Base-by-base conservation (phyloP, 2,329 filamentous ascomycete genomes). In the Aureobasidium zeae region DNA sequence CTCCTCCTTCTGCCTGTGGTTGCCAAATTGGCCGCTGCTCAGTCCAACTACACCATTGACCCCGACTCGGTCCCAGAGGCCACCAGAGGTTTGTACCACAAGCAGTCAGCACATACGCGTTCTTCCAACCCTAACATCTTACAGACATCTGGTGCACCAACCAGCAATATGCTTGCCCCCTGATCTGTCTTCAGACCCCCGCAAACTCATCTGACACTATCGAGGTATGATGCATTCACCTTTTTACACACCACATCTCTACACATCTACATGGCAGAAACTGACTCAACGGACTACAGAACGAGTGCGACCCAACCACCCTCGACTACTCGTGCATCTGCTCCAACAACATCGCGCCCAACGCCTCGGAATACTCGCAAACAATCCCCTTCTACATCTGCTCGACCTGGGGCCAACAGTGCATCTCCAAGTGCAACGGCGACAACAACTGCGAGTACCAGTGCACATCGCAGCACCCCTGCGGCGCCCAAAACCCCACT, bases 381-480 rank as follows among this genome's bases (percentile, higher is more conserved):
- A 88, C 84, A 1, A 69, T 91, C 19, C 84, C 85, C 24, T 89
- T 77, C 72, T 85, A 79, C 66, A 72, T 79, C 54, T 91, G 84
- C 73, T 72, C 71, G 34, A 72, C 82, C 63, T 86, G 74, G 72
- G 80, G 76, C 54, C 77, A 68, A 59, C 75, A 86, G 63, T 86
- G 82, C 60, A 48, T 63, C 52, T 57, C 52, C 2, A 62, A 49
- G 46, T 87, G 83, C 63, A 66, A 63, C 24, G 68, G 80, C 62
- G 70, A 71, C 53, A 49, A 55, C n/a, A 16, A 43, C 4, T 87
- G 83, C 59, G 61, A 72, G n/a, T 63, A 65, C 47, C 54, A 63
- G 44, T 88, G 83, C 67, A 70, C 73, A 44, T 55, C 74, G 53
- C 66, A 87, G 49, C 68, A 86, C 64, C 82, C 79, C 3, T 89